Conservation (phyloP, 306 rosid genomes). For the Rosa multiflora region DNA sequence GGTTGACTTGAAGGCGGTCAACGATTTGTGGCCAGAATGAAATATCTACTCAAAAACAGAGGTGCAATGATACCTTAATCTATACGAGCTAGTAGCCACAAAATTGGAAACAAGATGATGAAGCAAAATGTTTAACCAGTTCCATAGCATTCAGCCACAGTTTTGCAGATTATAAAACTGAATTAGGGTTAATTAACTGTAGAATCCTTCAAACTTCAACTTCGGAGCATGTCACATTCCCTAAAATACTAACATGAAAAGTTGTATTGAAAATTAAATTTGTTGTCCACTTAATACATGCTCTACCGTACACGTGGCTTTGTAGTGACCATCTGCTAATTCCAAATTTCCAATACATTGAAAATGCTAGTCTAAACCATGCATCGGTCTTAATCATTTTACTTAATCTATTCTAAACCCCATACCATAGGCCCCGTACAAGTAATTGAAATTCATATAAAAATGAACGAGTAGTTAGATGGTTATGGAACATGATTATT, state of each 20-base stretch:
- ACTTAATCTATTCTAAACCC: background rate
- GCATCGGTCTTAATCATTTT: background rate
- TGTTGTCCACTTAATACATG: background rate
- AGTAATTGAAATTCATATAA: background rate
- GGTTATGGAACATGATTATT: background rate
- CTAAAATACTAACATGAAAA: background rate
- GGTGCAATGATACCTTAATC: background rate
- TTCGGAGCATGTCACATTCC: background rate
- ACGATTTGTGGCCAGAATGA: background rate
- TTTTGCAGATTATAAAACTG: background rate
- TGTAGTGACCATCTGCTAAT: background rate
- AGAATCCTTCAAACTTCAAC: background rate
- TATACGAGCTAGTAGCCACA: background rate
- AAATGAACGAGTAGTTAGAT: background rate
- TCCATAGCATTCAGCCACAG: background rate
- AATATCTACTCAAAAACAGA: background rate
- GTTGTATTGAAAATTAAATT: background rate
- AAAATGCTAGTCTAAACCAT: background rate
- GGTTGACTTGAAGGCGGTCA: background rate
- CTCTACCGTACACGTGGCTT: background rate
- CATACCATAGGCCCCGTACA: background rate
- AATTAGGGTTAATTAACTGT: background rate
- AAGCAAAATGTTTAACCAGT: background rate
- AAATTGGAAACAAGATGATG: background rate
- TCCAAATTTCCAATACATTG: background rate